phyloP scores from a whole-genome alignment of 345 rosid species.

The Moricandia arvensis region DNA sequence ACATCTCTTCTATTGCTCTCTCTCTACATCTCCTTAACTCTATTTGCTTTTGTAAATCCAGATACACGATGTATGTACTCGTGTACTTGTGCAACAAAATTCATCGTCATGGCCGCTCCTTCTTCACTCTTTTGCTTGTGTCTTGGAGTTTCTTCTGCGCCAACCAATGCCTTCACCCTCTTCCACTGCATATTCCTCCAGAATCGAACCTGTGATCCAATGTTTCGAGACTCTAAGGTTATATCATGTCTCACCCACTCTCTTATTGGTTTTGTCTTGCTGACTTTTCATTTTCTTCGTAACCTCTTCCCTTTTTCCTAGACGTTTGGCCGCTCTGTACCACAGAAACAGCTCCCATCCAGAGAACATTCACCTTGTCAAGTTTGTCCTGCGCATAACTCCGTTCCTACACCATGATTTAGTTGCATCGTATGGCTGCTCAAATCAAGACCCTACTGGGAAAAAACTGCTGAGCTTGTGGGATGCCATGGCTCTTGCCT shows the following conservation, averaged over 20 bases:
- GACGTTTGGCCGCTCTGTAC: constrained; percentile 45
- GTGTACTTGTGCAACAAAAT: constrained; percentile 52
- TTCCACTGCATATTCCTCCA: constrained; percentile 28
- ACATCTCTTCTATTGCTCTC: not conserved
- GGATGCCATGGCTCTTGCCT: constrained; percentile 58
- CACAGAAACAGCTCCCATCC: constrained; percentile 42
- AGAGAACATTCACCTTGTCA: constrained; percentile 55
- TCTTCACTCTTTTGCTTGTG: constrained; percentile 50
- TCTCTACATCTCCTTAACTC: not conserved
- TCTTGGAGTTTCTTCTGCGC: constrained; percentile 53
- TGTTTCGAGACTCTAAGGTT: constrained; percentile 78
- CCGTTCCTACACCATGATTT: constrained; percentile 47
- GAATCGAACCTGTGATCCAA: constrained; percentile 49
- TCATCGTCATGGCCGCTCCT: constrained; percentile 54
- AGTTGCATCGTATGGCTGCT: constrained; percentile 35
- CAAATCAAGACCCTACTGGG: constrained; percentile 41
- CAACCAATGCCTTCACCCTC: constrained; percentile 40
- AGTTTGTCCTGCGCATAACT: constrained; percentile 58
- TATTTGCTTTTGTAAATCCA: constrained; percentile 25
- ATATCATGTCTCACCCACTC: not conserved
- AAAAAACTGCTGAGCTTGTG: constrained; percentile 52
- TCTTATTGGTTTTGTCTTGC: not conserved
- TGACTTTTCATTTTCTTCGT: not conserved
- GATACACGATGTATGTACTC: constrained; percentile 60
- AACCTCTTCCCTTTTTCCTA: constrained; percentile 34